Evolutionary conservation across 306 rosid species (phyloP), one percentile per base, ranked within the genome.

Genomic region (Benincasa hispida): DNA sequence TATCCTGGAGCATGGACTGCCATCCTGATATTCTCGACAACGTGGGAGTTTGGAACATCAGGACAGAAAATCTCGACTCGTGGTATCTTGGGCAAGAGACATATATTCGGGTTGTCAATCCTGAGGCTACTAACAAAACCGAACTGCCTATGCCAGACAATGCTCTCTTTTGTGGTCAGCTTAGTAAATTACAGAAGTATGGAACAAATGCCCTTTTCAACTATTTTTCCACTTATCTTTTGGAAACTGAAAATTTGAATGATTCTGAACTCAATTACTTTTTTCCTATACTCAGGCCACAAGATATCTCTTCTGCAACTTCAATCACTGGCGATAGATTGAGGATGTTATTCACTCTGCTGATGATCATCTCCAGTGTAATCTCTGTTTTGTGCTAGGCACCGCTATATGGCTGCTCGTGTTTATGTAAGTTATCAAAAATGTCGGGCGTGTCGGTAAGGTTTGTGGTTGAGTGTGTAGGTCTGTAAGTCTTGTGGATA

Each of bases 41-140:
- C 51, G 98, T 93, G 37, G 97, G 98, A 51, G 68, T 93, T 35
- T 93, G 98, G 98, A 93, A 91, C 84, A 81, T 91, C 50, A 86
- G 98, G 84, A 79, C 98, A 2, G 97, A 93, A 78, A 93, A 91
- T 83, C 97, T 93, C 1, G 98, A 93, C 79, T 87, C 97, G 0
- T 93, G 97, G 97, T 91, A 93, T 79, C 94, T 93, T 41, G 98
- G 98, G 85, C 98, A 93, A 82, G 98, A 93, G 89, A 93, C 98
- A 42, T 93, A 93, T 73, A 61, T 93, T 60, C 80, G 86, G 77
- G 89, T 93, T 82, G 90, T 91, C 74, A 93, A 93, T 80, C 94
- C 92, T 0, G 97, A 93, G 88, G 86, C 88, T 61, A 93, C 85
- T 14, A 93, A 93, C 87, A 93, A 91, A 82, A 93, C 98, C 7